A percentile compares a stretch with the other conserved stretches of the same genome.
phyloP scores from a whole-genome alignment of 306 rosid species.

The Chamaecrista fasciculata region DNA sequence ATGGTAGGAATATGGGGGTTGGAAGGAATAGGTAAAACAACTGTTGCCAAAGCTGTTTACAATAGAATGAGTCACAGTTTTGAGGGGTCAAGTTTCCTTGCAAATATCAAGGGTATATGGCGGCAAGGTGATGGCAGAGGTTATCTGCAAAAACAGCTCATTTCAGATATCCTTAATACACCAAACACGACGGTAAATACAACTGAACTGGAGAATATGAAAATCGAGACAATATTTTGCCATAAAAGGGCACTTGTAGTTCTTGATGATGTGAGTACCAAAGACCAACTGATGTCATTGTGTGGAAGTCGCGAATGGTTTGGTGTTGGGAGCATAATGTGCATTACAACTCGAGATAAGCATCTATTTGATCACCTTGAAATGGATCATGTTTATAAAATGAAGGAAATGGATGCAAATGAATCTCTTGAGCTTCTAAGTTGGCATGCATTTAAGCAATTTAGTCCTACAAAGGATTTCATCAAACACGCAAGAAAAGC shows the following conservation, averaged over 20 bases:
- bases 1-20: not conserved
- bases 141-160: not conserved
- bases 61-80: not conserved
- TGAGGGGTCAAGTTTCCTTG: not conserved
- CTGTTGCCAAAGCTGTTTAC: not conserved
- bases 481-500: not conserved
- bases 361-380: not conserved
- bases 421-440: not conserved
- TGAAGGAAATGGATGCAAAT: not conserved
- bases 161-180: not conserved
- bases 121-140: not conserved
- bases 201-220: not conserved
- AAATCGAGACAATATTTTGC: not conserved
- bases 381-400: not conserved
- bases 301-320: not conserved
- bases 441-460: not conserved
- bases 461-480: not conserved
- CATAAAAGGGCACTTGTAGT: not conserved
- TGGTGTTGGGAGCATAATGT: not conserved
- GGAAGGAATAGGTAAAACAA: not conserved
- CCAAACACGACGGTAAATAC: not conserved
- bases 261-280: not conserved
- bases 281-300: not conserved
- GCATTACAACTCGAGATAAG: not conserved
- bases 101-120: not conserved